Evolutionary conservation across 108 stramenopile species (phyloP), one percentile per base, ranked within the genome.

Genomic region (Aureococcus anophagefferens): DNA sequence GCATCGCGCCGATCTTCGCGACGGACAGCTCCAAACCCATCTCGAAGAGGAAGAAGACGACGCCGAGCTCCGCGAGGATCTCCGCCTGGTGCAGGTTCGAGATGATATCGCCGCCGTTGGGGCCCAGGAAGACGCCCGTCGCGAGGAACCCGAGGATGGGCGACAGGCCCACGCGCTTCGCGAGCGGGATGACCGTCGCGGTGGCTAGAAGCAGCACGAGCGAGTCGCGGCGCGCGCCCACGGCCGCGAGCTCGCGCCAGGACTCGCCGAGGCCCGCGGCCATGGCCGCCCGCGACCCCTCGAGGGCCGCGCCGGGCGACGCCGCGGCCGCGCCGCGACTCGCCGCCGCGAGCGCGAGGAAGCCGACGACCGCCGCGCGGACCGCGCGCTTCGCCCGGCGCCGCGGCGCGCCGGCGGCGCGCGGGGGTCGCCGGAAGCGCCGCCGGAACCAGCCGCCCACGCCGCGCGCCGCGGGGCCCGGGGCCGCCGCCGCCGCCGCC

Each of bases 21-120:
- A 93, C 80, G 76, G 88, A 90, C 33, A 94, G 86, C 72, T 94
- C 92, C 64, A 96, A 80, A 31, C 95, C 95, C 95, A 96, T 96
- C 74, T 96, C 95, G 70, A 96, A 96, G 0, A 96, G 80, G 79
- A 96, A 96, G 73, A 96, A 92, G 5, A 94, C 93, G 46, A 96
- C 92, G 35, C 95, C 95, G 46, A 96, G 70, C 83, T 96, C 95
- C 21, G 90, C 95, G 64, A 96, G 76, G 82, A 88, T 70, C 74
- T 89, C 90, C 13, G 90, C 89, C 15, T 83, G 79, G 75, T 91
- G 90, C 5, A 91, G 68, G 51, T 88, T 85, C 18, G 75, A 72
- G 44, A 96, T 86, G 35, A 91, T 44, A 62, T 78, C 81, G 31
- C 89, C 72, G 5, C 92, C 91, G 65, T 88, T 86, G 32, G 94